Evolutionary conservation across 2,329 filamentous ascomycete species (phyloP), one percentile per base, ranked within the genome.

Genomic region (Colletotrichum sp.): DNA sequence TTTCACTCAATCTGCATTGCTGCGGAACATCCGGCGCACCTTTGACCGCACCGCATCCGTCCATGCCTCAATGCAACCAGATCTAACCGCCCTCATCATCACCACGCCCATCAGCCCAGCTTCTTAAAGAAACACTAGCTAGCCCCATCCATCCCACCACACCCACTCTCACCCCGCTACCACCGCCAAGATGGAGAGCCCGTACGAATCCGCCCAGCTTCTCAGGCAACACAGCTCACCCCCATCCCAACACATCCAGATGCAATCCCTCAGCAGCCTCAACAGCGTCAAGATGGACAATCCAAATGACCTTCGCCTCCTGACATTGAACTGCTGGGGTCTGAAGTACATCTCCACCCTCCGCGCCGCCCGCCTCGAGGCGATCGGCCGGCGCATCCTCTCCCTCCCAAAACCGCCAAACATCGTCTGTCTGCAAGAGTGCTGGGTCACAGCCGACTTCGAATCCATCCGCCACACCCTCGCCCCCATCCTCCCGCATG

Each of bases 241-340:
- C 24, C 24, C 55, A 26, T 32, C 24, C 28, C 15, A n/a, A 34
- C 26, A 61, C 59, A 30, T 48, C 65, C 21, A 43, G 13, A 36
- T 48, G 24, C 26, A 55, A 6, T 24, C 28, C 16, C 28, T 55
- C 43, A 57, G 6, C 32, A 34, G 12, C 12, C 13, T 32, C n/a
- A 21, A 34, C 55, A 76, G 78, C 39, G 65, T 78, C 57, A 83
- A 82, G 77, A 80, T 81, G 71, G 78, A 80, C 79, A 52, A 52
- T 21, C 91, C 90, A 21, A 86, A 86, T 36, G 90, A 93, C 74
- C 91, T 99, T 82, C 93, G 94, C 81, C 89, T 99, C 79, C 87
- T 98, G 78, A 97, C 95, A 6, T 92, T 98, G 83, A 99, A 99
- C 86, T 98, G 96, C 91, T 99, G 97, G 96, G 97, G 97, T 67